Evolutionary conservation across 805 yeast species (phyloP), one percentile per base, ranked within the genome.

Genomic region (Candida verbasci): DNA sequence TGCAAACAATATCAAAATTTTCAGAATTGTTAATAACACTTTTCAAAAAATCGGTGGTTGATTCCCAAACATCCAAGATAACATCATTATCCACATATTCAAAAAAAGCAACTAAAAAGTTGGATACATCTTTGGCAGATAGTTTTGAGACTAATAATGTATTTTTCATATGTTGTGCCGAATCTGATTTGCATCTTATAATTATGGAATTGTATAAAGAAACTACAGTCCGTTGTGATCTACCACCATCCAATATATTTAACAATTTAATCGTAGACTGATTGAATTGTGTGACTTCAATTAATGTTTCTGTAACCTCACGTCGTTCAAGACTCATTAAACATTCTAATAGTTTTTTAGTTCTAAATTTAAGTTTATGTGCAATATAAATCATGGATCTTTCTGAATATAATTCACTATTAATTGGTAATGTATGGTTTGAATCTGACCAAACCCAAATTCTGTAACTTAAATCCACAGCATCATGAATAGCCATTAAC

Each of bases 161-260:
- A 36, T 60, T 62, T 8, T 55, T 41, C n/a, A 46, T 44, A 11
- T 58, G 67, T 0, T 53, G 55, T 6, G 61, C 37, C 2, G 51
- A 15, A 32, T 49, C 55, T 0, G 70, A 66, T 21, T 54, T 49
- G 37, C 75, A 63, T 40, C 82, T 61, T 8, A 77, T 62, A 16
- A 58, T 52, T 22, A 82, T 65, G 0, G 85, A 65, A 39, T 74
- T 68, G 45, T 86, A 65, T 4, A 88, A 60, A 46, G 75, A 72
- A 0, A 94, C 89, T 10, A 87, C 62, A 0, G 94, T 83, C 4
- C 76, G 49, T 39, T 79, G 84, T 0, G 95, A 84, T 44, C 85
- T 76, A 6, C 95, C 83, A 0, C 93, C 91, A 58, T 89, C 96
- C 33, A 89, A 60, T 2, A 84, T 80, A 53, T 85, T 87, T n/a